Evolutionary conservation across 352 stramenopile genomes (phyloP), one percentile per base, ranked within the genome.

Genomic region (Phytophthora tubulina): DNA sequence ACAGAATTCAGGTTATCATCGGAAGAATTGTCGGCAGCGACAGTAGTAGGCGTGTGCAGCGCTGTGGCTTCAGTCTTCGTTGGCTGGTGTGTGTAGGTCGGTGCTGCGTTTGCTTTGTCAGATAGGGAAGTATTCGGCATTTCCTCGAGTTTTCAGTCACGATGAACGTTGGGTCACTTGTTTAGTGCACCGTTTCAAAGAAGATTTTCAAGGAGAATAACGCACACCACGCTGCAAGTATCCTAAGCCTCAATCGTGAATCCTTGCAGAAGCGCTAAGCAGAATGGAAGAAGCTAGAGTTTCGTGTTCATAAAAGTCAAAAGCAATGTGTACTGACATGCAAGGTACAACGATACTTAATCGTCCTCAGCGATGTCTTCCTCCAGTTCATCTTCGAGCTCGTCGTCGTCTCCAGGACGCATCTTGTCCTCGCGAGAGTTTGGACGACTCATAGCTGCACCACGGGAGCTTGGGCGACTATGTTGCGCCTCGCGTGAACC

Each of bases 311-410:
- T 46, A 39, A 64, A 49, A 44, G 21, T 3, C 17, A 55, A 72
- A 72, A 50, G 41, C 33, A 68, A 27, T 4, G 27, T 38, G 9
- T 57, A 21, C 41, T 56, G 17, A 50, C 15, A 59, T 65, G 33
- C 27, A 38, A 57, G 2, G 10, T 45, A 4, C 5, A 27, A 15
- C 36, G 32, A 2, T 63, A 15, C 65, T 81, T 72, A 88, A 21
- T 89, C 78, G 44, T 91, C 86, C 15, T 93, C 86, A 1, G 69
- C 84, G 67, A 95, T 95, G 36, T 93, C 88, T 79, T 94, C 88
- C 57, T 94, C 84, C 79, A 95, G 79, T 38, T 94, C 88, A 36
- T 90, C 87, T 32, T 91, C 87, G 27, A 84, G 62, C 2, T 92
- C 84, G 13, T 86, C 71, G 11, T 79, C 59, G 39, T 56, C 66